Base-by-base conservation (phyloP, 2,329 filamentous ascomycete species). In the Scedosporium dehoogii region DNA sequence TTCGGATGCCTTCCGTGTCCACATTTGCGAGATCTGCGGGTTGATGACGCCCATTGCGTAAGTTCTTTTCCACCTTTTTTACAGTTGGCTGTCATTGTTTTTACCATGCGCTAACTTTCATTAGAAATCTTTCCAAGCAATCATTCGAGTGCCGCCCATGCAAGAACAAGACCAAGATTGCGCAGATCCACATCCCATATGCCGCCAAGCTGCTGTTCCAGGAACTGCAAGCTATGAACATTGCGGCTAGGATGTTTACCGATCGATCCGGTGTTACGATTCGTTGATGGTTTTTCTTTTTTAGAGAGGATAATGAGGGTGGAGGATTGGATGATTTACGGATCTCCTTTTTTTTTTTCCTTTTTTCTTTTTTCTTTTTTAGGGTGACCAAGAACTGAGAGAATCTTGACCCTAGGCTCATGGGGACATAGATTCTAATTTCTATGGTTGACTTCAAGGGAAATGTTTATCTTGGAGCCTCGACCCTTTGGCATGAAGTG, bases 1-100 rank as follows among this genome's bases (percentile, higher is more conserved):
- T 59, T 96, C 91, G 61, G 94, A 99, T 79, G 93, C 94, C 44
- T 99, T 97, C 84, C 85, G 92, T 75, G 94, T 99, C 64, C 94
- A 99, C 76, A 89, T 99, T 71, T 99, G 94, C 79, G 94, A 99
- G 77, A 96, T 97, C 71, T 99, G 94, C 75, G 94, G 94, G 70
- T 82, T 99, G 69, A 99, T 99, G 94, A 99, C 93, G 48, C 94
- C 94, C 0, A 94, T 99, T 78, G 94, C 93, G 90, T 96, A 88
- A 85, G 92, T 90, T 65, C 65, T 44, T 29, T 42, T 44, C 27
- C 56, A 18, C 58, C 62, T 57, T 33, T 23, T 51, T 64, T 58
- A 62, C 21, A n/a, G 23, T 21, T 27, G 38, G 23, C 18, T 27
- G 38, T 44, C 5, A 63, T 44, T 62, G 7, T 58, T 41, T 41